Evolutionary conservation across 345 rosid species (phyloP).

Genomic region (Syzygium jambos): DNA sequence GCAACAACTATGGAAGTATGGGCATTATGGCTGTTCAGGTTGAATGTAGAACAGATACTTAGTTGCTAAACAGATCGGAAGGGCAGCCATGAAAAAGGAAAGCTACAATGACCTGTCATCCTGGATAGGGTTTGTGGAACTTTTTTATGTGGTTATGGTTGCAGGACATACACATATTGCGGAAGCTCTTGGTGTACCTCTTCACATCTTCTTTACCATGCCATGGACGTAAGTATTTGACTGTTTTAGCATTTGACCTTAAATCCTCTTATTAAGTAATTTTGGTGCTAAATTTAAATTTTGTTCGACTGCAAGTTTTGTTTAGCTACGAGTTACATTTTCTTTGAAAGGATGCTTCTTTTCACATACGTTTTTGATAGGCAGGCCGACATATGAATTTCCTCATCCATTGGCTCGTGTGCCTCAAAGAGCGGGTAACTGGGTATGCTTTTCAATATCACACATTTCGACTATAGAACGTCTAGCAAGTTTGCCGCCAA

Average conservation of each 20-base stretch:
- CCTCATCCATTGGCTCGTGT: constrained; percentile 99
- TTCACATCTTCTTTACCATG: constrained; percentile 99
- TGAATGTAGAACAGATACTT: not conserved
- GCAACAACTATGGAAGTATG: not conserved
- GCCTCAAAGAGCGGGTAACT: constrained; percentile 86
- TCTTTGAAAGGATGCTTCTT: constrained; percentile 13
- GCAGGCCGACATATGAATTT: constrained; percentile 98
- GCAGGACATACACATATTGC: constrained; percentile 97
- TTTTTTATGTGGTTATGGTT: constrained; percentile 4
- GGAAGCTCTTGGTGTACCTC: constrained; percentile 94
- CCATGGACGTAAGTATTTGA: constrained; percentile 95
- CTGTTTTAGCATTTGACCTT: not conserved
- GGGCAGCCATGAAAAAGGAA: not conserved
- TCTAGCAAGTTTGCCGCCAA: not conserved
- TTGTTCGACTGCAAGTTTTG: not conserved
- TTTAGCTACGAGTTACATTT: not conserved
- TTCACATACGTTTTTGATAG: constrained; percentile 58
- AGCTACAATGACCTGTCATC: not conserved
- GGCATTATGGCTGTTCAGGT: not conserved
- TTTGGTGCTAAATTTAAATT: not conserved
- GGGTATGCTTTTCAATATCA: constrained; percentile 47
- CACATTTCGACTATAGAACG: not conserved
- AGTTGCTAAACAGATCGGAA: not conserved
- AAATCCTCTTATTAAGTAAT: not conserved
- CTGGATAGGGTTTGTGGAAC: not conserved